A percentile compares a stretch with the other conserved stretches of the same genome.
Evolutionary conservation across 1,284 basidiomycete genomes (phyloP).

Genomic region (Apiotrichum sp.): DNA sequence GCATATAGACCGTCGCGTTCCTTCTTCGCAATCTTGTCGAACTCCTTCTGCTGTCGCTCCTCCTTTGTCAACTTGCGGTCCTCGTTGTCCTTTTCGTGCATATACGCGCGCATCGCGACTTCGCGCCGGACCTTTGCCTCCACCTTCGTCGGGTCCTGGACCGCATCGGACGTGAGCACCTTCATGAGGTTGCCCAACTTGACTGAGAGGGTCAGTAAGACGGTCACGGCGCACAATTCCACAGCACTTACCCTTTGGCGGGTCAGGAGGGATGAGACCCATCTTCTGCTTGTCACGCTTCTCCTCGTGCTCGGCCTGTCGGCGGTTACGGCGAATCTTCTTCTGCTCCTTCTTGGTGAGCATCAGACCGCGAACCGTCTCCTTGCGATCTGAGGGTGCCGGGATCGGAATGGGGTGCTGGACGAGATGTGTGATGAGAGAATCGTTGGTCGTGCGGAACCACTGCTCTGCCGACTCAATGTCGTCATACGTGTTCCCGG

Average conservation of each 20-base stretch:
- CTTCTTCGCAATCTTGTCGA: conserved; percentile 73
- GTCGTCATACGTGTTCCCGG: conserved; percentile 67
- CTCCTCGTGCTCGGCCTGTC: conserved; percentile 86
- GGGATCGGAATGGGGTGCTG: conserved; percentile 97
- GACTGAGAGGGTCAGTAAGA: conserved; percentile 53
- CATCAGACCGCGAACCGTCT: conserved; percentile 72
- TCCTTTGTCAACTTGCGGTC: conserved; percentile 88
- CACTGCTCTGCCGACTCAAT: conserved; percentile 48
- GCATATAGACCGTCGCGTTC: conserved; percentile 82
- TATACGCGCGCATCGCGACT: conserved; percentile 79
- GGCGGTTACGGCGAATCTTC: conserved; percentile 86
- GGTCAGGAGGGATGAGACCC: conserved; percentile 90
- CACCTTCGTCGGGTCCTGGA: conserved; percentile 91
- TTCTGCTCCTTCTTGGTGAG: conserved; percentile 93
- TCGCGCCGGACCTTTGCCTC: conserved; percentile 91
- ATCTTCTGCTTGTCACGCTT: conserved; percentile 92
- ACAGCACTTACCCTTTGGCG: conserved; percentile 72
- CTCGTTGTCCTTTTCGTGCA: conserved; percentile 85
- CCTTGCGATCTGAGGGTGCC: conserved; percentile 73
- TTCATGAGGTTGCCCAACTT: conserved; percentile 96
- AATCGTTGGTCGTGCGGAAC: conserved; percentile 61
- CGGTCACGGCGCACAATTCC: not conserved
- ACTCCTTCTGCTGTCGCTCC: conserved; percentile 76
- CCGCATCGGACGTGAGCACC: conserved; percentile 90
- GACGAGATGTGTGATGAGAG: conserved; percentile 82